Percentiles rank a stretch among this genome's conserved stretches.
These are phyloP conservation scores for Cladobotryum mycophilum DNA, from an alignment of 2,329 filamentous ascomycete species.

Conservation along the genomic window DNA sequence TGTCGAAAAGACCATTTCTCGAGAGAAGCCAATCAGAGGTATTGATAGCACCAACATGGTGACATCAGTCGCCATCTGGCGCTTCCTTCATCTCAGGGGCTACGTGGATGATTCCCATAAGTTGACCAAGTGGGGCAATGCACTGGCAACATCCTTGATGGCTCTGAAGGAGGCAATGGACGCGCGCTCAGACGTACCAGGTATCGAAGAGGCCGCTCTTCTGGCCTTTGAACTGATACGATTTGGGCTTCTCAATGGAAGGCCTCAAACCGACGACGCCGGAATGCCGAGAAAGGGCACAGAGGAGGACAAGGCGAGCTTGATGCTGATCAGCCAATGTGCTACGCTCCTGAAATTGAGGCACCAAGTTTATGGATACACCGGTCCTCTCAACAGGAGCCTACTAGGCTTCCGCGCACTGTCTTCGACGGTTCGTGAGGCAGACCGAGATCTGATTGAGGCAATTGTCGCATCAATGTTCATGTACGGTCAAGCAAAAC, in stretches of 20 bases:
- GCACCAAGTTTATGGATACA: constrained; percentile 84
- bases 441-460: constrained; percentile 77
- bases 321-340: constrained; percentile 78
- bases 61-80: constrained; percentile 69
- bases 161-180: constrained; percentile 50
- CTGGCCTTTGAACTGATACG: constrained; percentile 81
- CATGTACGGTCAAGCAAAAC: constrained; percentile 69
- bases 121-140: constrained; percentile 78
- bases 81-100: constrained; percentile 81
- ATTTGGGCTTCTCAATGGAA: constrained; percentile 68
- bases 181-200: constrained; percentile 36
- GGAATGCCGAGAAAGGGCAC: constrained; percentile 49
- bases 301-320: constrained; percentile 70
- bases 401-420: constrained; percentile 82
- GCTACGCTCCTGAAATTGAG: constrained; percentile 76
- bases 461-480: constrained; percentile 75
- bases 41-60: constrained; percentile 62
- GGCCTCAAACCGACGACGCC: constrained; percentile 51
- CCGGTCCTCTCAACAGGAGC: constrained; percentile 86
- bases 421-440: constrained; percentile 69
- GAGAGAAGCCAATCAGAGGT: constrained; percentile 52
- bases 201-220: constrained; percentile 70
- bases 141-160: constrained; percentile 63
- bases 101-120: constrained; percentile 76
- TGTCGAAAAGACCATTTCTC: constrained; percentile 59